These are phyloP conservation scores for Aquilaria sinensis DNA, from an alignment of 345 rosid species.

Conservation along the genomic window DNA sequence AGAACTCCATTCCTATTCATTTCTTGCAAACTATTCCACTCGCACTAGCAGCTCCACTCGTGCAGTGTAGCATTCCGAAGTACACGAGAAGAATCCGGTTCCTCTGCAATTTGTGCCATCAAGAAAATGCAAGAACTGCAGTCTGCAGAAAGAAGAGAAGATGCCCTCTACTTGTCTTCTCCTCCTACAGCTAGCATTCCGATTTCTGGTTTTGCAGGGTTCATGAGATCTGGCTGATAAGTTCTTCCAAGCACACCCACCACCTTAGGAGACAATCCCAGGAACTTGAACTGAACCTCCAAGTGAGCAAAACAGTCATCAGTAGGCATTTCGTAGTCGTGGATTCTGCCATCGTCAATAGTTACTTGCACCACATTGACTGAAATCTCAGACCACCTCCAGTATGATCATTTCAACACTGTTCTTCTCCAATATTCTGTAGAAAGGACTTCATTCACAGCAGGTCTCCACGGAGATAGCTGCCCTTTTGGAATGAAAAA, in stretches of 20 bases:
- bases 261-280: constrained; percentile 34
- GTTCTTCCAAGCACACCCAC: constrained; percentile 51
- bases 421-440: too few relatives aligned
- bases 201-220: constrained; percentile 57
- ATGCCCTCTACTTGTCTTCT: constrained; percentile 48
- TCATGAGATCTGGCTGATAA: constrained; percentile 51
- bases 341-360: constrained; percentile 51
- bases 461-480: not conserved
- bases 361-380: constrained; percentile 57
- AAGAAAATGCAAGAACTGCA: constrained; percentile 34
- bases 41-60: constrained; percentile 24
- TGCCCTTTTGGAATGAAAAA: constrained; percentile 14
- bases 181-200: constrained; percentile 57
- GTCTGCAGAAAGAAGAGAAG: constrained; percentile 40
- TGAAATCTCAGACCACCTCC: constrained; percentile 20
- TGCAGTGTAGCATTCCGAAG: constrained; percentile 28
- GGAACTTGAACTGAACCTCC: constrained; percentile 56
- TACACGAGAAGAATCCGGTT: constrained; percentile 10
- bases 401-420: too few relatives aligned
- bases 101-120: not conserved
- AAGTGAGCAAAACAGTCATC: constrained; percentile 61
- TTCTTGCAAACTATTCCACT: constrained; percentile 39
- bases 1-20: not conserved
- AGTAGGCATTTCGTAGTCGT: constrained; percentile 41
- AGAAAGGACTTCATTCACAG: too few relatives aligned